Evolutionary conservation across 2,329 filamentous ascomycete genomes (phyloP).

Genomic region (Ascochyta rabiei): DNA sequence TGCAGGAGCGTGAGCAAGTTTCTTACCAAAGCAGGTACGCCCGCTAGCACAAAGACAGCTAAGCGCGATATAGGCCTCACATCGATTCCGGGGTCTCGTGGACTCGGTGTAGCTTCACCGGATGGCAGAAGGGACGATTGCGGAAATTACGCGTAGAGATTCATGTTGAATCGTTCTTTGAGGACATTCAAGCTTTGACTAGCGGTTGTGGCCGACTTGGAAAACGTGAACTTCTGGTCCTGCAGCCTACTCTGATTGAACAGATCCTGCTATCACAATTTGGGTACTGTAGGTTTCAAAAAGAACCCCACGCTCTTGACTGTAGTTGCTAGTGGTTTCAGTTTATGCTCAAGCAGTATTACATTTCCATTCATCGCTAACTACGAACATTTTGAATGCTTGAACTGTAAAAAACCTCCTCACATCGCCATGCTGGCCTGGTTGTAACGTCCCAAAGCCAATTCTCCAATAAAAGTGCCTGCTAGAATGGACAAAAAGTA

Average conservation of each 20-base stretch:
- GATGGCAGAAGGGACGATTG: background rate
- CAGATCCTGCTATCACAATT: background rate
- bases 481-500: slow-evolving; percentile 83
- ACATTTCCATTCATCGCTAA: background rate
- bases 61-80: slow-evolving; percentile 6
- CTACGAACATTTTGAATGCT: background rate
- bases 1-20: slow-evolving; percentile 42
- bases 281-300: background rate
- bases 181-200: slow-evolving; percentile 28
- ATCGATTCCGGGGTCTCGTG: background rate
- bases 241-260: background rate
- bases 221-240: background rate
- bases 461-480: slow-evolving; percentile 83
- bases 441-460: slow-evolving; percentile 74
- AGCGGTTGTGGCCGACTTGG: slow-evolving; percentile 24
- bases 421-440: slow-evolving; percentile 41
- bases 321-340: background rate
- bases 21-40: slow-evolving; percentile 30
- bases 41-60: slow-evolving; percentile 25
- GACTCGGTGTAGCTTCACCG: slow-evolving; percentile 3
- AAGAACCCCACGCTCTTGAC: slow-evolving; percentile 2
- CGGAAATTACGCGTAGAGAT: background rate
- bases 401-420: background rate
- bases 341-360: background rate
- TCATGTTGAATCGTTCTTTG: background rate